Percentiles rank a stretch among this genome's conserved stretches.
Evolutionary conservation across 2,329 filamentous ascomycete species (phyloP).

Genomic region (Epichloe sylvatica): DNA sequence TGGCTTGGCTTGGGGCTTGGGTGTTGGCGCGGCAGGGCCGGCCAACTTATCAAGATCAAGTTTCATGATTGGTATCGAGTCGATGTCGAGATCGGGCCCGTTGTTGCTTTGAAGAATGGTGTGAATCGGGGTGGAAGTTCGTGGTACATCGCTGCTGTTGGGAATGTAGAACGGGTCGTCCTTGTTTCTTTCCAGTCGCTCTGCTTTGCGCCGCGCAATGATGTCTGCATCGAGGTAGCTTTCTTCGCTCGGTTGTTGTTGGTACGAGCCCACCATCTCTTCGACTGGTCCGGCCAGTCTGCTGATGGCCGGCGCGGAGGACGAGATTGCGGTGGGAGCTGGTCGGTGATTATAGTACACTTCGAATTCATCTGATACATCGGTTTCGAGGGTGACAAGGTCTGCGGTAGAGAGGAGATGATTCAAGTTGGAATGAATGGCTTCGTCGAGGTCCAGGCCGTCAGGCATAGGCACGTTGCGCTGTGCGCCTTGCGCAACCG

Average conservation of each 20-base stretch:
- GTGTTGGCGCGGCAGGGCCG: slow-evolving; percentile 17
- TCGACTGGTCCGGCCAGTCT: slow-evolving; percentile 37
- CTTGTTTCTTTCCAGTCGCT: slow-evolving; percentile 67
- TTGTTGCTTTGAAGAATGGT: slow-evolving; percentile 61
- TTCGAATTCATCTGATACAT: slow-evolving; percentile 53
- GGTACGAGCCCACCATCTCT: slow-evolving; percentile 39
- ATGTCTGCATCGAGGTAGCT: slow-evolving; percentile 60
- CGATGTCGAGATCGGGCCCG: slow-evolving; percentile 71
- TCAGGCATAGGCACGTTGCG: slow-evolving; percentile 69
- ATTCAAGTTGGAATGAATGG: slow-evolving; percentile 64
- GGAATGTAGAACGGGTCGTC: slow-evolving; percentile 94
- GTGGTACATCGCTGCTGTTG: slow-evolving; percentile 34
- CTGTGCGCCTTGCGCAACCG: slow-evolving; percentile 71
- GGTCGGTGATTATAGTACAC: slow-evolving; percentile 48
- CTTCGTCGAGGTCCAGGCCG: slow-evolving; percentile 63
- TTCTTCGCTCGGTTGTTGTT: slow-evolving; percentile 48
- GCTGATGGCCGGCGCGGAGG: slow-evolving; percentile 38
- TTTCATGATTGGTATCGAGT: slow-evolving; percentile 92
- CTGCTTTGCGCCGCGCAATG: slow-evolving; percentile 57
- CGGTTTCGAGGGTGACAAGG: slow-evolving; percentile 30
- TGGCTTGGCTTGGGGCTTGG: slow-evolving; percentile 26
- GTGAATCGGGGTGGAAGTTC: slow-evolving; percentile 63
- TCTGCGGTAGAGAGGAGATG: slow-evolving; percentile 50
- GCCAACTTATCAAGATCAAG: slow-evolving; percentile 54
- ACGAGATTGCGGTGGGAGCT: slow-evolving; percentile 36